Base-by-base conservation (phyloP, 495 filamentous ascomycete species). In the Neurospora discreta region DNA sequence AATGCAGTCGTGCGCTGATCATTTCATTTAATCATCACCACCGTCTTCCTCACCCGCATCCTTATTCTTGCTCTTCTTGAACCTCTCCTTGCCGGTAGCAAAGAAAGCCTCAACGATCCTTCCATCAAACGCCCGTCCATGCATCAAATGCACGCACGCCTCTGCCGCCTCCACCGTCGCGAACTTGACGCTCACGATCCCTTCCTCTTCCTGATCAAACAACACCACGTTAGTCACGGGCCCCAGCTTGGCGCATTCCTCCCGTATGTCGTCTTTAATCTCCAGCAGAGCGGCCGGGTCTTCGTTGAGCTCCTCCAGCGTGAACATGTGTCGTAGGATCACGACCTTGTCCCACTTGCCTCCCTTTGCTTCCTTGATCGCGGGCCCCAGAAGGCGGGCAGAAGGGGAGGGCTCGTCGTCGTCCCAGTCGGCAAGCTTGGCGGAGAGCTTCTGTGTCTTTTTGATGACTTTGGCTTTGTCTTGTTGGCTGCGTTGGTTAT, bases 291-390 rank as follows among this genome's bases (percentile, higher is more conserved):
- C 92, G 0, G 89, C 87, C 3, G 92, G 90, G 78, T 99, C 95
- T 71, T 95, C 91, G 78, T 92, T 88, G 67, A 99, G 83, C 81
- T 97, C 93, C 40, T 90, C 76, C 38, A 96, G 85, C 11, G 93
- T 97, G 80, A 99, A 99, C 93, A 97, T 96, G 79, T 97, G 91
- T 76, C 93, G 92, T 71, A 99, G 81, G 70, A 98, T 90, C 20
- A 98, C 94, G 3, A 92, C 82, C 76, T 93, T 94, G 74, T 93
- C 92, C 75, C 87, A 90, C 74, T 87, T 87, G 65, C 87, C 87
- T 70, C 76, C 87, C 8, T 87, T 88, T 4, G 89, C 87, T 16
- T 85, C 82, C 16, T 65, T 65, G 52, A 65, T 33, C 3, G 70
- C 52, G 8, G 58, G 33, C 1, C 30, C 41, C 1, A 39, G 43